Conservation (phyloP, 2,329 filamentous ascomycete genomes). For the Xylariaceae sp. region DNA sequence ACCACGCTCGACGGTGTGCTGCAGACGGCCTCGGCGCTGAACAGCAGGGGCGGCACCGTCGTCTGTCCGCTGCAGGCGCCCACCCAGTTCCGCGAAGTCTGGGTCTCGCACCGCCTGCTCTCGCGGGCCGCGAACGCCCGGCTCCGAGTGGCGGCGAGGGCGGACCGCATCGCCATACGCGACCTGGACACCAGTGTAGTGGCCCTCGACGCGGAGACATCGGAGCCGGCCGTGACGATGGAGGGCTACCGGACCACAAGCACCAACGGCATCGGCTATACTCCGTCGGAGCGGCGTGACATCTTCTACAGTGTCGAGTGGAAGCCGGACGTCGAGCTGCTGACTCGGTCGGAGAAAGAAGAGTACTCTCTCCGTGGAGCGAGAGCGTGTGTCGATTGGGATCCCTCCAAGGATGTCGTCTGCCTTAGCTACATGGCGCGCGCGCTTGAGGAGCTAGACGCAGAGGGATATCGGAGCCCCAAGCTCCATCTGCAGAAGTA, state of each 20-base stretch:
- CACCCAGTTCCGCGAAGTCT: background rate
- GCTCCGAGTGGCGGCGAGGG: background rate
- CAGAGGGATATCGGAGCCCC: background rate
- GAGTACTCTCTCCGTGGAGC: background rate
- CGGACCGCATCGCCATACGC: background rate
- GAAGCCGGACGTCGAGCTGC: background rate
- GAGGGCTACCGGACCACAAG: background rate
- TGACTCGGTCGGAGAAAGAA: background rate
- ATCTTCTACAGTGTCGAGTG: background rate
- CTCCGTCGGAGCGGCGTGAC: background rate
- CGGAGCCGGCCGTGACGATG: background rate
- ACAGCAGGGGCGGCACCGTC: background rate
- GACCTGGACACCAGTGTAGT: background rate
- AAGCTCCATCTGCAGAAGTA: background rate
- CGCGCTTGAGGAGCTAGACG: background rate
- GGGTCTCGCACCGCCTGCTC: background rate
- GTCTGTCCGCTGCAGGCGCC: background rate
- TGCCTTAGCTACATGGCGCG: background rate
- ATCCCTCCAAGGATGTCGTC: background rate
- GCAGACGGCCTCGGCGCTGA: conserved; percentile 1
- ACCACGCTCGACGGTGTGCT: conserved; percentile 2
- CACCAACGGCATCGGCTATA: background rate
- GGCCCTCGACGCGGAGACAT: background rate
- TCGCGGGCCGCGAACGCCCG: background rate
- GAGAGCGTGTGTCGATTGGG: background rate